These are phyloP conservation scores for Phyllosticta citribraziliensis DNA, from an alignment of 2,329 filamentous ascomycete genomes.

Conservation along the genomic window DNA sequence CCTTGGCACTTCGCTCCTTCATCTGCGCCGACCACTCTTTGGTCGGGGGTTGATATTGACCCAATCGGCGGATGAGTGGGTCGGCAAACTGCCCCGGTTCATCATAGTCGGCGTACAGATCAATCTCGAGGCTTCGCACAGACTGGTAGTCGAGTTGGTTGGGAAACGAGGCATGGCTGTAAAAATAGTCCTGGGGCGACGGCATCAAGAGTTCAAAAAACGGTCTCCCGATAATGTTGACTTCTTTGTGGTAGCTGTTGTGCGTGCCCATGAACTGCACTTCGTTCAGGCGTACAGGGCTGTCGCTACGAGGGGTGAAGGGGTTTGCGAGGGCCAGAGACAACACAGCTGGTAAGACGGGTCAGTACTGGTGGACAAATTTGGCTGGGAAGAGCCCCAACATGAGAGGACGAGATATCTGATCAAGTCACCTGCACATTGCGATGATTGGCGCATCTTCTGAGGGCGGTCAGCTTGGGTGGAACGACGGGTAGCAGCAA, in stretches of 20 bases:
- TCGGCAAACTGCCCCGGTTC: conserved; percentile 39
- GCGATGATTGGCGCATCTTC: neutral
- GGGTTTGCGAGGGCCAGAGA: neutral
- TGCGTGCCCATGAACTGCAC: conserved; percentile 44
- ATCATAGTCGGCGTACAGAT: conserved; percentile 38
- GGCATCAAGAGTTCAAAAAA: conserved; percentile 31
- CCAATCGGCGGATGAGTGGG: conserved; percentile 34
- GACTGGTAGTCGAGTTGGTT: conserved; percentile 38
- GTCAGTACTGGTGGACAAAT: neutral
- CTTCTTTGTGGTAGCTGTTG: conserved; percentile 43
- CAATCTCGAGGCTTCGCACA: conserved; percentile 40
- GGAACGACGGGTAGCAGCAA: neutral
- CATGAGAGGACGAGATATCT: neutral
- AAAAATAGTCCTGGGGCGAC: conserved; percentile 35
- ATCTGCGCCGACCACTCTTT: conserved; percentile 27
- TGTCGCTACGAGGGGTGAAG: neutral
- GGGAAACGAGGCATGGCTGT: conserved; percentile 37
- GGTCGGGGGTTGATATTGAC: conserved; percentile 30
- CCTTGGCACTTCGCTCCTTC: conserved; percentile 36
- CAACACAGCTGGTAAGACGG: neutral
- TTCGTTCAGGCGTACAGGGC: conserved; percentile 39
- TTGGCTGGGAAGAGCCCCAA: neutral
- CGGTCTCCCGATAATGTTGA: conserved; percentile 31
- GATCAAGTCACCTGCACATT: neutral
- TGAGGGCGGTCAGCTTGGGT: neutral